These are phyloP conservation scores for Irpex lacteus DNA, from an alignment of 1,284 basidiomycete species.

Conservation along the genomic window DNA sequence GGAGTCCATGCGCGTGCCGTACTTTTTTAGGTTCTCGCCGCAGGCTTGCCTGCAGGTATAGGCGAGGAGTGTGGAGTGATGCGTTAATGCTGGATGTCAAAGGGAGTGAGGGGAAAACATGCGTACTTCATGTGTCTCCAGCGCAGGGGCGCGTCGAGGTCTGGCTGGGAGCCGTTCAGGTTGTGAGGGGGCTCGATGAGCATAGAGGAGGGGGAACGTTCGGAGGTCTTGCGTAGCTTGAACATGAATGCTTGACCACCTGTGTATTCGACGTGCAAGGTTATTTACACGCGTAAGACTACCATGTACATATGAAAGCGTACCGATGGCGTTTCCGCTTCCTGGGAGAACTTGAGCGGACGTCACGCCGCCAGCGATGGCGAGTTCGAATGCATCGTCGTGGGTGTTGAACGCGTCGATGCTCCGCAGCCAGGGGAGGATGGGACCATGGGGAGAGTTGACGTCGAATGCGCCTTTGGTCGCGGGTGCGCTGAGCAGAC, in stretches of 20 bases:
- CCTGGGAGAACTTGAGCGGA: constrained; percentile 39
- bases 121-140: constrained; percentile 46
- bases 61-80: constrained; percentile 1
- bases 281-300: constrained; percentile 29
- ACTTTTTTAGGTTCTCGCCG: constrained; percentile 44
- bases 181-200: constrained; percentile 45
- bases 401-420: constrained; percentile 50
- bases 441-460: constrained; percentile 55
- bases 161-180: constrained; percentile 31
- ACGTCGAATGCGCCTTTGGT: constrained; percentile 46
- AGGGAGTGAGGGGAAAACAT: neutral
- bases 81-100: neutral
- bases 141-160: constrained; percentile 29
- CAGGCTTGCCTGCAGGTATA: constrained; percentile 51
- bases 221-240: constrained; percentile 46
- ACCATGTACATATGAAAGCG: neutral
- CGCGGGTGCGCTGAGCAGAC: constrained; percentile 59
- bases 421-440: constrained; percentile 40
- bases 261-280: constrained; percentile 10
- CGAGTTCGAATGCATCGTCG: constrained; percentile 39
- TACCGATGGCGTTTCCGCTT: constrained; percentile 31
- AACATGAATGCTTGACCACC: constrained; percentile 49
- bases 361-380: constrained; percentile 48
- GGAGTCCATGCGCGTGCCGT: constrained; percentile 57
- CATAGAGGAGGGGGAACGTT: constrained; percentile 43